Conservation (phyloP, 164 flowering plant species). For the Malania oleifera region DNA sequence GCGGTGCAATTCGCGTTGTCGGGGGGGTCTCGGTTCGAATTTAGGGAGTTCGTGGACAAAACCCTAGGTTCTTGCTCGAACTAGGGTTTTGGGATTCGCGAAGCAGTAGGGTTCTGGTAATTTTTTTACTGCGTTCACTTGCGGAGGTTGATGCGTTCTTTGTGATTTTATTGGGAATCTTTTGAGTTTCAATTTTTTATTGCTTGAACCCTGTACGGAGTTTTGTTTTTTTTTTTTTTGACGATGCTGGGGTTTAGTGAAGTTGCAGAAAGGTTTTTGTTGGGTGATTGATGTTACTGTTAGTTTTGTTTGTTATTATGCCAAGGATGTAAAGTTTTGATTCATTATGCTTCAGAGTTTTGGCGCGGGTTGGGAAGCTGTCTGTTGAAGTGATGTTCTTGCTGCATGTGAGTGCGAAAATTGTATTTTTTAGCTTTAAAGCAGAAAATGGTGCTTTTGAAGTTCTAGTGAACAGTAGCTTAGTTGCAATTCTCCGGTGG, state of each 20-base stretch:
- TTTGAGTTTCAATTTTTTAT: neutral
- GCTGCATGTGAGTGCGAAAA: neutral
- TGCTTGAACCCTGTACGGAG: neutral
- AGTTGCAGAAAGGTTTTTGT: neutral
- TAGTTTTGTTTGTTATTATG: slow-evolving; percentile 5
- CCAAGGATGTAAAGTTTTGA: neutral
- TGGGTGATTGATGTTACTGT: neutral
- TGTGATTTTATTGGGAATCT: no score
- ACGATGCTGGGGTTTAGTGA: neutral
- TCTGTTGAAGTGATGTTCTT: neutral
- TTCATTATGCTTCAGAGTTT: neutral
- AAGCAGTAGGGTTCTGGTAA: neutral
- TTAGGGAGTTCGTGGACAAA: neutral
- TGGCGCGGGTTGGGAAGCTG: neutral
- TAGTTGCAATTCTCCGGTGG: neutral
- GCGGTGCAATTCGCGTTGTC: neutral
- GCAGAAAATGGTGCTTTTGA: neutral
- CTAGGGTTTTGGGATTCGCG: neutral
- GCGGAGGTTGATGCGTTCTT: neutral
- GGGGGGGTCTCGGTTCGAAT: neutral
- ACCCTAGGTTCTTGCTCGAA: slow-evolving; percentile 11
- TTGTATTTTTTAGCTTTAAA: neutral
- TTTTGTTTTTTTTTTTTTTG: neutral
- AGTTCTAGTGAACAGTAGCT: neutral
- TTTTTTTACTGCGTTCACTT: neutral